Evolutionary conservation across 768 basidiomycete genomes (phyloP).

Genomic region (Guyanaporus albipodus): DNA sequence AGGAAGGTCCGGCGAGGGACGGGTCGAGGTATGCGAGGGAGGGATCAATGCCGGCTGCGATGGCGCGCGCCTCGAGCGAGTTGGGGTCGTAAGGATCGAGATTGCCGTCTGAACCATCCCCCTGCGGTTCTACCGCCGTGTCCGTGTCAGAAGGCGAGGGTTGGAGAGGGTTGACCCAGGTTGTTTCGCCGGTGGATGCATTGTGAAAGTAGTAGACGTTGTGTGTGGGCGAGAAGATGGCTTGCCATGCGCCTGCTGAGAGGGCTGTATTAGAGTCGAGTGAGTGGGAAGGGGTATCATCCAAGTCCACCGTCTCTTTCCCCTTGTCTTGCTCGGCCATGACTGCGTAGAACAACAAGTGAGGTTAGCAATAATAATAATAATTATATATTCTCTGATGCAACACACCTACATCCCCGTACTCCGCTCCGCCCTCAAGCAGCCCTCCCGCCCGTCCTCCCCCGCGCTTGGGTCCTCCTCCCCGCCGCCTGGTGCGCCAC

Average conservation of each 20-base stretch:
- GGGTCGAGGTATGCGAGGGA: conserved; percentile 79
- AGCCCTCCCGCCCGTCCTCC: conserved; percentile 29
- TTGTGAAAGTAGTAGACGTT: conserved; percentile 88
- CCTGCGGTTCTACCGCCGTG: conserved; percentile 21
- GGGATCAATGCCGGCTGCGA: conserved; percentile 81
- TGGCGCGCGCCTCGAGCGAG: conserved; percentile 64
- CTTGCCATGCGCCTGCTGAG: conserved; percentile 60
- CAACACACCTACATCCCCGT: conserved; percentile 18
- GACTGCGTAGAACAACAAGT: too few relatives aligned
- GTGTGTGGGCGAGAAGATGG: conserved; percentile 72
- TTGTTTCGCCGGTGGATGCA: conserved; percentile 68
- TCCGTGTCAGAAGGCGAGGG: conserved; percentile 26
- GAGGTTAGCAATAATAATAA: neutral
- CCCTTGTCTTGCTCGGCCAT: conserved; percentile 9
- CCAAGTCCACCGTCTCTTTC: conserved; percentile 1
- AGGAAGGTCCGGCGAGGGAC: conserved; percentile 43
- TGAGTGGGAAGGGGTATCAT: neutral
- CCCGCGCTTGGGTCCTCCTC: conserved; percentile 22
- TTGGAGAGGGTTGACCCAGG: conserved; percentile 76
- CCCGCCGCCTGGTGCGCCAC: conserved; percentile 16
- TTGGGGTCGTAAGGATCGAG: conserved; percentile 30
- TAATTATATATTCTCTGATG: neutral
- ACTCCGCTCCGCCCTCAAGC: conserved; percentile 56
- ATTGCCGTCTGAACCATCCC: conserved; percentile 18
- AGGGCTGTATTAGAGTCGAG: conserved; percentile 13